These are phyloP conservation scores for Wallacemonas sp. DNA, from an alignment of 208 protist genomes.

Conservation along the genomic window DNA sequence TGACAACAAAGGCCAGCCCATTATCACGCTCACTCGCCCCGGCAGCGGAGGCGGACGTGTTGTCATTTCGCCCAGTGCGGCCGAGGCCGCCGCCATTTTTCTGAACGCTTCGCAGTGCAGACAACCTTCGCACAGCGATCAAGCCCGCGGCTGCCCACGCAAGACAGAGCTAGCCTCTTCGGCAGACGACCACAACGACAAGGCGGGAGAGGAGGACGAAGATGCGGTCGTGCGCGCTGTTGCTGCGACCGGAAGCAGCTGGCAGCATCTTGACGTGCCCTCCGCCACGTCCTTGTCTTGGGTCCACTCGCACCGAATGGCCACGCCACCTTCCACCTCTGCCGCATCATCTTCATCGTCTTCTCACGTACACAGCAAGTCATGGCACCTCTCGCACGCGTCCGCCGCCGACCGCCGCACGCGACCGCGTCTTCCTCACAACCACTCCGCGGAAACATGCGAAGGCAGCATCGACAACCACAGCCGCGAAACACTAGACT, in stretches of 20 bases:
- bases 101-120: not conserved
- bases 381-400: too few relatives aligned
- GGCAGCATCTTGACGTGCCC: not conserved
- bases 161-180: not conserved
- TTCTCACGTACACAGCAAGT: too few relatives aligned
- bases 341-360: not conserved
- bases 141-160: not conserved
- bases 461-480: constrained; percentile 7
- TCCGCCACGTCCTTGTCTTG: too few relatives aligned
- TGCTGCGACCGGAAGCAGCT: too few relatives aligned
- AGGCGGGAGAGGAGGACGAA: not conserved
- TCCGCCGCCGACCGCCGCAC: too few relatives aligned
- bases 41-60: not conserved
- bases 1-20: too few relatives aligned
- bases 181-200: not conserved
- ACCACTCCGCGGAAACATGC: constrained; percentile 5
- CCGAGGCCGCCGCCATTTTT: constrained; percentile 3
- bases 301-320: too few relatives aligned
- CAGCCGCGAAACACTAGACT: constrained; percentile 5
- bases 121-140: too few relatives aligned
- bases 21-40: too few relatives aligned
- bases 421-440: not conserved
- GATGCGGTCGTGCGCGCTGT: not conserved
- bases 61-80: constrained; percentile 1
- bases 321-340: too few relatives aligned